Evolutionary conservation across 2,329 filamentous ascomycete genomes (phyloP).

Genomic region (Ambrosiella cleistominuta): DNA sequence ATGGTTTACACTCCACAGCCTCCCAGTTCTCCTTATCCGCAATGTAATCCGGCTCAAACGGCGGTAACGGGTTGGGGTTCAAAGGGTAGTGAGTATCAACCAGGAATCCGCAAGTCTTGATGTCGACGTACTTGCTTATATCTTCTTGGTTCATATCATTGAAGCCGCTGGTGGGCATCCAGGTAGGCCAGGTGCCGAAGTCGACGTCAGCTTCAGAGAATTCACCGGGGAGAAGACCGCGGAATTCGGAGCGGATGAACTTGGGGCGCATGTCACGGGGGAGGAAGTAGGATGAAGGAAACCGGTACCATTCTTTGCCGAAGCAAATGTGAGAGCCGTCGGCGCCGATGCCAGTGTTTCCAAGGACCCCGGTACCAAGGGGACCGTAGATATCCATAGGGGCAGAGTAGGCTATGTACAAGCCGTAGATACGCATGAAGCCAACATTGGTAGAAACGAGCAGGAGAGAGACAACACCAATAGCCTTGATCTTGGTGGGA

Average conservation of each 20-base stretch:
- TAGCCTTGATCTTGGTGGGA: conserved; percentile 56
- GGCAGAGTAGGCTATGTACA: conserved; percentile 68
- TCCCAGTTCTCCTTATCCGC: conserved; percentile 64
- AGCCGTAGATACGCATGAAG: conserved; percentile 54
- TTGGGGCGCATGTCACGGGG: conserved; percentile 70
- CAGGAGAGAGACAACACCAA: conserved; percentile 40
- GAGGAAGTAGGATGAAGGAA: conserved; percentile 82
- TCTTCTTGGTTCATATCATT: conserved; percentile 88
- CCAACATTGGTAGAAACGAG: conserved; percentile 48
- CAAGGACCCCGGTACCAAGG: conserved; percentile 37
- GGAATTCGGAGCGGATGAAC: conserved; percentile 81
- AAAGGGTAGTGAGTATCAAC: conserved; percentile 71
- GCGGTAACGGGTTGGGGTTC: conserved; percentile 20
- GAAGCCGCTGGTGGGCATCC: conserved; percentile 65
- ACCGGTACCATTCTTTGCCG: conserved; percentile 96
- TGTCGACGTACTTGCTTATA: conserved; percentile 63
- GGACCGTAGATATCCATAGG: conserved; percentile 55
- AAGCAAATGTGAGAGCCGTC: conserved; percentile 62
- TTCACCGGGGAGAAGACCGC: conserved; percentile 73
- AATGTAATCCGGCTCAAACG: conserved; percentile 60
- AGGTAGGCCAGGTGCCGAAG: conserved; percentile 61
- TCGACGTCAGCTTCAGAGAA: conserved; percentile 58
- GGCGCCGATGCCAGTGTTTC: conserved; percentile 32
- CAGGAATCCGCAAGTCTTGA: conserved; percentile 61
- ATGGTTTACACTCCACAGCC: conserved; percentile 52